Conservation (phyloP, 345 rosid genomes). For the Murraya paniculata region DNA sequence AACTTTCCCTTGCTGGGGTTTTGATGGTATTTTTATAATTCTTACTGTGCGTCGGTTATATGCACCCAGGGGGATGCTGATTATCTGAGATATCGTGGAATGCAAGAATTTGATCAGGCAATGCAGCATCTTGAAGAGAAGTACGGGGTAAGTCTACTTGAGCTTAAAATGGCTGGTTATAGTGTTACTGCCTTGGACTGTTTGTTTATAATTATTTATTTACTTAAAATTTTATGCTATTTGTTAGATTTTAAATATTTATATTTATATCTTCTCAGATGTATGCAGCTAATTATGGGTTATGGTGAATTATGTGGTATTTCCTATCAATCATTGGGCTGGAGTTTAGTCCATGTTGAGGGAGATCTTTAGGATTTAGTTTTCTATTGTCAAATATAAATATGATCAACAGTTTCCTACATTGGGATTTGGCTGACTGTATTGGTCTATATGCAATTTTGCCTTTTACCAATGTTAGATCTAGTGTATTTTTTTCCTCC, state of each 20-base stretch:
- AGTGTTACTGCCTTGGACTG: not conserved
- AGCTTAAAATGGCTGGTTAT: not conserved
- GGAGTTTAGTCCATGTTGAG: not conserved
- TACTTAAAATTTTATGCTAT: not conserved
- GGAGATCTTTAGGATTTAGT: not conserved
- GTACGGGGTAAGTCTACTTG: slow-evolving; percentile 57
- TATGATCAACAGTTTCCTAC: not conserved
- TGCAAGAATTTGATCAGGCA: slow-evolving; percentile 91
- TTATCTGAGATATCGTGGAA: slow-evolving; percentile 68
- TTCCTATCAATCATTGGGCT: not conserved
- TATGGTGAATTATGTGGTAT: not conserved
- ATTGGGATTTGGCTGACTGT: not conserved
- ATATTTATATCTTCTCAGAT: not conserved
- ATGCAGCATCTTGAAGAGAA: slow-evolving; percentile 86
- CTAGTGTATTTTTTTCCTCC: not conserved
- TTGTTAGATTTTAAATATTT: not conserved
- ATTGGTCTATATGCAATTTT: not conserved
- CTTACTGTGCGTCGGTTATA: slow-evolving; percentile 6
- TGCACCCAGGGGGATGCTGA: slow-evolving; percentile 68
- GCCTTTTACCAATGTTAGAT: not conserved
- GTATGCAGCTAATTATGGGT: not conserved
- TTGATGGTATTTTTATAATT: not conserved
- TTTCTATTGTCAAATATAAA: not conserved
- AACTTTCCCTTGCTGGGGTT: not conserved
- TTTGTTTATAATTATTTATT: not conserved